These are phyloP conservation scores for Naganishia sp. DNA, from an alignment of 1,284 basidiomycete genomes.

Conservation along the genomic window DNA sequence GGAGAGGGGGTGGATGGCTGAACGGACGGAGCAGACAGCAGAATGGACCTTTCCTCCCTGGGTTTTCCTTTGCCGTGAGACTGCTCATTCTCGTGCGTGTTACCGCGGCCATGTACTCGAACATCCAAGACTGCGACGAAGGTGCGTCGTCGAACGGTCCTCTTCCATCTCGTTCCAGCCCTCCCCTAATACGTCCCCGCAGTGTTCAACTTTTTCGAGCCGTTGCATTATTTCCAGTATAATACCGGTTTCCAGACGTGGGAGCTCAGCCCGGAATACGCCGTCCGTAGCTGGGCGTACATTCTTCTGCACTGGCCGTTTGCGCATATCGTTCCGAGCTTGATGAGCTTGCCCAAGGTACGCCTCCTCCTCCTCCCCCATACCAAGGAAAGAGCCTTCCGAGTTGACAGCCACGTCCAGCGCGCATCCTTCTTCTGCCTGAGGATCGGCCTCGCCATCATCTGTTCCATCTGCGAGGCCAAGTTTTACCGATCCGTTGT, in stretches of 20 bases:
- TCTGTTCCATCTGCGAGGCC: conserved; percentile 78
- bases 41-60: conserved; percentile 72
- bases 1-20: neutral
- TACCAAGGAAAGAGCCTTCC: neutral
- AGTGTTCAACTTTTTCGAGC: conserved; percentile 99
- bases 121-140: conserved; percentile 96
- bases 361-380: conserved; percentile 46
- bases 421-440: conserved; percentile 84
- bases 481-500: conserved; percentile 79
- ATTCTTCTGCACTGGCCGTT: conserved; percentile 67
- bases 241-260: conserved; percentile 94
- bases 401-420: conserved; percentile 52
- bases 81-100: conserved; percentile 80
- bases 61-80: conserved; percentile 77
- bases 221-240: conserved; percentile 81
- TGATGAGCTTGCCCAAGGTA: conserved; percentile 55
- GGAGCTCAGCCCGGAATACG: conserved; percentile 89
- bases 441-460: conserved; percentile 72
- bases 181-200: neutral
- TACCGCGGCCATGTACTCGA: conserved; percentile 90
- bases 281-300: conserved; percentile 93
- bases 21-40: conserved; percentile 37
- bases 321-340: conserved; percentile 47
- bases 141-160: conserved; percentile 57
- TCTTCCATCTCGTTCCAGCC: neutral